Evolutionary conservation across 2,329 filamentous ascomycete species (phyloP).

Genomic region (Fusarium sp.): DNA sequence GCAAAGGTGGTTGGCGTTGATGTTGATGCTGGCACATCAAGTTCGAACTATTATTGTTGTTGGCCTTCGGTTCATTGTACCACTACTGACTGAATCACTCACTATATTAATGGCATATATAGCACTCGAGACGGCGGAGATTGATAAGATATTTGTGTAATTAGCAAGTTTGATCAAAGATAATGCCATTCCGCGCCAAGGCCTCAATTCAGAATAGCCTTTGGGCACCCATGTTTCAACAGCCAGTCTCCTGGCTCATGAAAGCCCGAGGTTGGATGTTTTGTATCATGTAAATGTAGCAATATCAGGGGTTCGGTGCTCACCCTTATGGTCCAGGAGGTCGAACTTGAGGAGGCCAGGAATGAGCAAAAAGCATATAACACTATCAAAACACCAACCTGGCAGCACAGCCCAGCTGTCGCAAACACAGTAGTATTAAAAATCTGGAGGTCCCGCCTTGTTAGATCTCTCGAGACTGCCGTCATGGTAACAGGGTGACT

Average conservation of each 20-base stretch:
- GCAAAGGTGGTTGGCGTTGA: background rate
- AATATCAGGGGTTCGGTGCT: background rate
- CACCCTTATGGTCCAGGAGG: too few species aligned
- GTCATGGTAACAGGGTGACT: too few species aligned
- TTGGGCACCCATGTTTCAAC: too few species aligned
- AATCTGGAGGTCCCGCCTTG: background rate
- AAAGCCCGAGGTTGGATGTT: background rate
- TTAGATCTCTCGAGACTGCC: too few species aligned
- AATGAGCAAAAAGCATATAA: too few species aligned
- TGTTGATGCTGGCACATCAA: constrained; percentile 23
- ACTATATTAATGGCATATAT: constrained; percentile 34
- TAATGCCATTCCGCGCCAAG: background rate
- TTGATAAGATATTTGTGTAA: constrained; percentile 4
- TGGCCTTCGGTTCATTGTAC: constrained; percentile 26
- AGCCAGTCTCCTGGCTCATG: background rate
- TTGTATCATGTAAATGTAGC: background rate
- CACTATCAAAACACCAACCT: background rate
- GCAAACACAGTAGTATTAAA: background rate
- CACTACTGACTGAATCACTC: constrained; percentile 25
- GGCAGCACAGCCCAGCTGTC: background rate
- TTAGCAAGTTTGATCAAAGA: background rate
- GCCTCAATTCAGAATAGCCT: background rate
- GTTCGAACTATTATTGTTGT: constrained; percentile 12
- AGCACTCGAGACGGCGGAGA: constrained; percentile 2
- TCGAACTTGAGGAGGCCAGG: background rate